phyloP scores from a whole-genome alignment of 2,329 filamentous ascomycete genomes.

The Cercospora zeae-maydis region DNA sequence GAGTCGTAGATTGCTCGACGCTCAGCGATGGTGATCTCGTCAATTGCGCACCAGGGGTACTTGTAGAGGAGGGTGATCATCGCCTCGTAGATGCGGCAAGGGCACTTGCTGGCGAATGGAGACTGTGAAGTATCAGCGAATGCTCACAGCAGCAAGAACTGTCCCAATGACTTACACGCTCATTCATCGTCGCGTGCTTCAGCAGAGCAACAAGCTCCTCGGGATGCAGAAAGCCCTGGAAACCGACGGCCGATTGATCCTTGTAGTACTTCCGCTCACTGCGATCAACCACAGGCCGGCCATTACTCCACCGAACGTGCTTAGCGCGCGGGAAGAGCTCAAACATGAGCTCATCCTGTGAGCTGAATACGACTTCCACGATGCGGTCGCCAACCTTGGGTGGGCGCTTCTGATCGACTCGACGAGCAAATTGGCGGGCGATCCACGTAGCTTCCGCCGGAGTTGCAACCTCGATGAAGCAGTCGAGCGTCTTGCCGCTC shows the following conservation, averaged over 20 bases:
- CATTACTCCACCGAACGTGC: slow-evolving; percentile 46
- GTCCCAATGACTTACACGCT: slow-evolving; percentile 43
- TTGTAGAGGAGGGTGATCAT: slow-evolving; percentile 53
- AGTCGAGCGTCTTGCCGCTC: slow-evolving; percentile 56
- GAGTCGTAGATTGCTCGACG: slow-evolving; percentile 46
- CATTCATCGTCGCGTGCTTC: slow-evolving; percentile 49
- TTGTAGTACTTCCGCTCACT: slow-evolving; percentile 45
- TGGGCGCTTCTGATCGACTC: slow-evolving; percentile 37
- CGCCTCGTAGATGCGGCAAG: slow-evolving; percentile 52
- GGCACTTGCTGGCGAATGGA: slow-evolving; percentile 48
- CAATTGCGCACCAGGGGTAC: slow-evolving; percentile 50
- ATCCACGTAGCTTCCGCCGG: slow-evolving; percentile 40
- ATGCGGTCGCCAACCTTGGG: slow-evolving; percentile 49
- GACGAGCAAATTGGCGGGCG: slow-evolving; percentile 39
- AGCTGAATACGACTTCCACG: slow-evolving; percentile 46
- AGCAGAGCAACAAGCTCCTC: slow-evolving; percentile 49
- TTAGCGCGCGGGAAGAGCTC: slow-evolving; percentile 53
- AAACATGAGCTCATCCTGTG: slow-evolving; percentile 49
- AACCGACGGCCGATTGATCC: slow-evolving; percentile 49
- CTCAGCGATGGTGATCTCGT: slow-evolving; percentile 47
- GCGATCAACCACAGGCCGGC: slow-evolving; percentile 33
- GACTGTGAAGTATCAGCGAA: slow-evolving; percentile 38
- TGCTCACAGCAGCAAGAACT: background rate
- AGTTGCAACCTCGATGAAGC: slow-evolving; percentile 48
- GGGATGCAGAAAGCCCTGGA: slow-evolving; percentile 49